Base-by-base conservation (phyloP, 345 rosid genomes). In the Citrus cavaleriei region DNA sequence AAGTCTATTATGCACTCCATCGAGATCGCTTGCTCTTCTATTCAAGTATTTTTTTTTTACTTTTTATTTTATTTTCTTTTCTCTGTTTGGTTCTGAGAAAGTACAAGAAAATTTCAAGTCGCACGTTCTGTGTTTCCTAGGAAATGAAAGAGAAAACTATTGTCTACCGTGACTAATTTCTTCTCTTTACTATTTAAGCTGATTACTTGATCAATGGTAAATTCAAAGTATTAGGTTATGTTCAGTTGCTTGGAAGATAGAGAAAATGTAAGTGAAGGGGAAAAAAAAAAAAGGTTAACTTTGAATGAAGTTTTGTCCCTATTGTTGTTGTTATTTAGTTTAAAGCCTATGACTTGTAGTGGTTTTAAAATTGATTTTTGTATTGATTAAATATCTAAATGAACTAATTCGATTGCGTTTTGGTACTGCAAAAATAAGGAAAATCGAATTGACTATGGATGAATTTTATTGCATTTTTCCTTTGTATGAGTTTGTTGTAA, bases 1-100 rank as follows among this genome's bases (percentile, higher is more conserved):
- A 95, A 90, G 70, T 90, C 98, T 77, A 91, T 96, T 66, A 91
- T 96, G 99, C 93, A 82, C n/a, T 86, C 97, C 84, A 94, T 96
- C 85, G 99, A 96, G 86, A 84, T 88, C 61, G 99, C 99, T 72
- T 96, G 98, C 89, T 81, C 97, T 80, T 87, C 92, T 77, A 87
- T 94, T 82, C 97, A 96, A 97, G 99, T 96, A 71, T 65, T 60
- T 49, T 55, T n/a, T 51, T 75, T 3, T 30, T 46, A 35, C 3
- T n/a, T 22, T 18, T 9, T 6, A 28, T 28, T 3, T 10, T 25
- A 51, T 25, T 35, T 51, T 21, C 34, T 57, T 25, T 64, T 35
- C 69, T 71, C 55, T 68, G 54, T 79, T 81, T 78, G 69, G 62
- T 74, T 83, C 58, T 22, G 60, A 57, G 69, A 79, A 72, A 58